These are phyloP conservation scores for Fusarium pininemorale DNA, from an alignment of 2,329 filamentous ascomycete genomes.

Conservation along the genomic window DNA sequence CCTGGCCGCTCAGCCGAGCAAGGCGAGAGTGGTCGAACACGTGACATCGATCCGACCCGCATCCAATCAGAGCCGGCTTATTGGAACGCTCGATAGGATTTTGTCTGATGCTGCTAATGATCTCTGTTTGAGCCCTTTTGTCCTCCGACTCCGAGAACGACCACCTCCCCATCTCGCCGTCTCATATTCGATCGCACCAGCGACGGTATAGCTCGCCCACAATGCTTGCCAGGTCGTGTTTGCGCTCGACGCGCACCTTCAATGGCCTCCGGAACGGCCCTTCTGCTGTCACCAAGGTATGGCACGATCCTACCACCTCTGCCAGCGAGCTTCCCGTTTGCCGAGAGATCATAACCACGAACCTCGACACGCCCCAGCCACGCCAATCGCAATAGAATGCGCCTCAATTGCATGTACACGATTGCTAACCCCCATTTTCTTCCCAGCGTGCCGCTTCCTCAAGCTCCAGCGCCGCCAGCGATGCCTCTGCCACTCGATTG, in stretches of 20 bases:
- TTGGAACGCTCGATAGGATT: constrained; percentile 55
- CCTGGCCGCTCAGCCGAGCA: constrained; percentile 37
- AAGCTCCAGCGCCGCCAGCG: constrained; percentile 75
- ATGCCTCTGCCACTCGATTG: constrained; percentile 78
- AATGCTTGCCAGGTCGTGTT: constrained; percentile 93
- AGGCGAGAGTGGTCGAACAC: constrained; percentile 38
- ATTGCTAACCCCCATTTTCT: constrained; percentile 51
- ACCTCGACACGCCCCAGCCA: constrained; percentile 35
- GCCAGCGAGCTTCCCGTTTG: constrained; percentile 42
- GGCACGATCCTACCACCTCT: constrained; percentile 50
- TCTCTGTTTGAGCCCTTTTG: constrained; percentile 53
- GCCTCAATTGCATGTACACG: constrained; percentile 28
- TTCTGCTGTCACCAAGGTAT: constrained; percentile 79
- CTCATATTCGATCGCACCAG: constrained; percentile 50
- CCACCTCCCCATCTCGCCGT: constrained; percentile 48
- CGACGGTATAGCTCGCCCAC: constrained; percentile 59
- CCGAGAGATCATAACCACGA: constrained; percentile 48
- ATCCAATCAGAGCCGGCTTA: constrained; percentile 55
- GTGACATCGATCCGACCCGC: constrained; percentile 47
- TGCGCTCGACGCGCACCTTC: constrained; percentile 88
- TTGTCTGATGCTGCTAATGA: constrained; percentile 50
- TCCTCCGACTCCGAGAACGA: constrained; percentile 51
- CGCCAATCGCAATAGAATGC: constrained; percentile 44
- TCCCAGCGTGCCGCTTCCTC: constrained; percentile 74
- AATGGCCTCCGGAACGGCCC: constrained; percentile 79